These are phyloP conservation scores for Albatrellus ellisii DNA, from an alignment of 768 basidiomycete genomes.

Conservation along the genomic window DNA sequence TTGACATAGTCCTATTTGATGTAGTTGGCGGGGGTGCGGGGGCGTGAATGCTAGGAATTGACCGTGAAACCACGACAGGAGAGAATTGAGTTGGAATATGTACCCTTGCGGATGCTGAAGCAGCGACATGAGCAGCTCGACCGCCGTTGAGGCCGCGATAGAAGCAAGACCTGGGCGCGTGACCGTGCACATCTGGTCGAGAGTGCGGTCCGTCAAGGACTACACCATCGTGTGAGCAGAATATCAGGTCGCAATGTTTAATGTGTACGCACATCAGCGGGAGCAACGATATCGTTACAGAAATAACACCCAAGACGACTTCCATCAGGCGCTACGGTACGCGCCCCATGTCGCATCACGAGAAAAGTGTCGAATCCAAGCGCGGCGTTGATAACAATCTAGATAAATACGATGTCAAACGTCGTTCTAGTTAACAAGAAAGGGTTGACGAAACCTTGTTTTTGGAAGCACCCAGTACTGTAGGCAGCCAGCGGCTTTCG, in stretches of 20 bases:
- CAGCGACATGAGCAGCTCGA: conserved; percentile 81
- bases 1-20: conserved; percentile 18
- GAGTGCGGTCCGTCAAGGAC: conserved; percentile 77
- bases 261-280: conserved; percentile 59
- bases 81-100: conserved; percentile 9
- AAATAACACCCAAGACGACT: conserved; percentile 82
- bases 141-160: conserved; percentile 84
- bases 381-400: conserved; percentile 92
- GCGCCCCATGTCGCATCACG: conserved; percentile 90
- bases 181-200: conserved; percentile 99
- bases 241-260: not conserved
- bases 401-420: not conserved
- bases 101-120: conserved; percentile 87
- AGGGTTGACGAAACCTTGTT: conserved; percentile 47
- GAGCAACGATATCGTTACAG: conserved; percentile 96
- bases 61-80: not conserved
- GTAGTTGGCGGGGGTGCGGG: conserved; percentile 48
- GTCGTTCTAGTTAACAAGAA: not conserved
- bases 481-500: conserved; percentile 94
- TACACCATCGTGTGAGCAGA: conserved; percentile 8
- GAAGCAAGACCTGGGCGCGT: conserved; percentile 90
- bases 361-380: conserved; percentile 93
- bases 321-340: conserved; percentile 23
- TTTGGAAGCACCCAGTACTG: conserved; percentile 72
- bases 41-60: conserved; percentile 36